A percentile compares a stretch with the other conserved stretches of the same genome.
Conservation (phyloP, 495 filamentous ascomycete genomes). For the Tuber umbilicatum region DNA sequence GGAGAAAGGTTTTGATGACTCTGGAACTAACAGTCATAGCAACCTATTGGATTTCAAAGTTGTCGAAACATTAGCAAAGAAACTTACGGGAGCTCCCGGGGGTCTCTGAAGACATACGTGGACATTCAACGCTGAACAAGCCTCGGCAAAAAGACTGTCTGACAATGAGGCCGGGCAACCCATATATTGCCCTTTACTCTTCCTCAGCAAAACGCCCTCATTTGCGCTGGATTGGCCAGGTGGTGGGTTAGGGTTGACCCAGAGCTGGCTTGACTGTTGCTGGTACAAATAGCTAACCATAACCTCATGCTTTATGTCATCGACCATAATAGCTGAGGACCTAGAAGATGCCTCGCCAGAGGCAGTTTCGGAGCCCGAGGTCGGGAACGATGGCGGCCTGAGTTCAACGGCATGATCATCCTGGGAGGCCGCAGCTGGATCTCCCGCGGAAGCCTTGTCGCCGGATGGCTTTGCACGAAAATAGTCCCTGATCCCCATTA, state of each 20-base stretch:
- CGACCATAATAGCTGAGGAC: constrained; percentile 49
- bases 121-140: constrained; percentile 61
- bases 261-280: constrained; percentile 63
- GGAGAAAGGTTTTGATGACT: constrained; percentile 66
- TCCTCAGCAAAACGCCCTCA: constrained; percentile 66
- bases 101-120: constrained; percentile 48
- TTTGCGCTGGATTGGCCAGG: constrained; percentile 49
- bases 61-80: constrained; percentile 15
- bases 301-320: constrained; percentile 75
- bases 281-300: constrained; percentile 80
- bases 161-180: constrained; percentile 59
- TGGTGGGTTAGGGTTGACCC: constrained; percentile 56
- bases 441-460: constrained; percentile 33
- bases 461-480: constrained; percentile 53
- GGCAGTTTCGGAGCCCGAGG: constrained; percentile 20
- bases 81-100: not conserved
- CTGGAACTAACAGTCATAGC: constrained; percentile 75
- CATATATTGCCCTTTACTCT: constrained; percentile 59
- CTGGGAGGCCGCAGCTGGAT: constrained; percentile 26
- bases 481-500: constrained; percentile 57
- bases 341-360: constrained; percentile 44
- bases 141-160: constrained; percentile 54
- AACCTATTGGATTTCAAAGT: constrained; percentile 46
- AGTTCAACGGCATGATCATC: constrained; percentile 45
- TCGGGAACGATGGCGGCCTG: constrained; percentile 44